Percentiles rank a stretch among this genome's conserved stretches.
These are phyloP conservation scores for Oryza brachyantha DNA, from an alignment of 176 grass and related monocot genomes.

Conservation along the genomic window DNA sequence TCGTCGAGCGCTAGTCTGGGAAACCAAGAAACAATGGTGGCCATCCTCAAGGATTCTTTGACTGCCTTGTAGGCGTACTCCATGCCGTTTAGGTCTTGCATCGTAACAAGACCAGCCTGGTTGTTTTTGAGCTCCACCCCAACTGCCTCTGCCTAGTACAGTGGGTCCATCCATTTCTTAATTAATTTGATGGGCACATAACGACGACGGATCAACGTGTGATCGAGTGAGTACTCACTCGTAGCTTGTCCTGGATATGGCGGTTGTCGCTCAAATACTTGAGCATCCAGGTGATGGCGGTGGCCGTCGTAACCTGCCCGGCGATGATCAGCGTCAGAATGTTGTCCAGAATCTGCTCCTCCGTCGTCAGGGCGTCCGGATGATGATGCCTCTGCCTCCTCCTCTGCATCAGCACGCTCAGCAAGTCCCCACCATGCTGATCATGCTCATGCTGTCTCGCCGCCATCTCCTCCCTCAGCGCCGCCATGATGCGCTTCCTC, in stretches of 20 bases:
- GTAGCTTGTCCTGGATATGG: constrained; percentile 61
- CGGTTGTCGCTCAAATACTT: constrained; percentile 73
- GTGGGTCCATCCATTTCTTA: no score
- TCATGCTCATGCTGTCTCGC: neutral
- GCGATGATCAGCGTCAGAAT: constrained; percentile 94
- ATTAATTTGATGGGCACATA: no score
- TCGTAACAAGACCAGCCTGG: constrained; percentile 39
- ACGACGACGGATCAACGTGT: no score
- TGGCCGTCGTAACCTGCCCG: constrained; percentile 84
- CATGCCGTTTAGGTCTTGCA: constrained; percentile 64
- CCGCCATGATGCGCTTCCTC: constrained; percentile 63
- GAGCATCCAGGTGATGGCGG: constrained; percentile 89
- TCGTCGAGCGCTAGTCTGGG: constrained; percentile 87
- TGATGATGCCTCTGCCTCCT: neutral
- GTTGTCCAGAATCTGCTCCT: constrained; percentile 81
- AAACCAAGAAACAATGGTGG: constrained; percentile 94
- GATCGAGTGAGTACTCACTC: no score
- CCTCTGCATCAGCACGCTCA: neutral
- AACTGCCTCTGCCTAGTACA: neutral
- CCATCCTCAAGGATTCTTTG: constrained; percentile 88
- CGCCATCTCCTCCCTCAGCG: constrained; percentile 49
- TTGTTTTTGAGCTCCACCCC: neutral
- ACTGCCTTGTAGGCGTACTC: constrained; percentile 61
- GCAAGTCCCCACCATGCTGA: neutral
- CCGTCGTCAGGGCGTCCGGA: constrained; percentile 45